Percentiles rank a stretch among this genome's conserved stretches.
phyloP scores from a whole-genome alignment of 352 stramenopile species.

The Phytopythium aichiense region DNA sequence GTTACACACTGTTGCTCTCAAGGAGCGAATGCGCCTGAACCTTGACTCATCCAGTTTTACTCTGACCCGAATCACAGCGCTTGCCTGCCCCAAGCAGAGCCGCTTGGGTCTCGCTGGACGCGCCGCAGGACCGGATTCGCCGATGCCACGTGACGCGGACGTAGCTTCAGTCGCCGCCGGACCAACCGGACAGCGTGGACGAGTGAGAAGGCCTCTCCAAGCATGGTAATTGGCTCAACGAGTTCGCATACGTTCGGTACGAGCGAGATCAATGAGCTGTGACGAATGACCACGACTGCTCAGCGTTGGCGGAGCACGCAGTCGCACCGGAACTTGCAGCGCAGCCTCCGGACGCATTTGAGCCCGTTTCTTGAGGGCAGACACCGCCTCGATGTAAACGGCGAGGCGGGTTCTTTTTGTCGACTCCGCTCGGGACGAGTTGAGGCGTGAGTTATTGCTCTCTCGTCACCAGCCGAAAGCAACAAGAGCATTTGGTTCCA shows the following conservation, averaged over 20 bases:
- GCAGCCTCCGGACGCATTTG: background rate
- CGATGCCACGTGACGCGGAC: background rate
- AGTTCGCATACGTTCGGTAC: background rate
- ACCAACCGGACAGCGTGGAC: background rate
- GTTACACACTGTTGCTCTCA: too few relatives aligned
- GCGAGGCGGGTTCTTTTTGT: background rate
- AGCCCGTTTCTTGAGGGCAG: background rate
- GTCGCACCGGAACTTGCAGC: background rate
- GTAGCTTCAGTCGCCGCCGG: background rate
- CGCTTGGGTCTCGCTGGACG: background rate
- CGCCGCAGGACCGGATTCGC: background rate
- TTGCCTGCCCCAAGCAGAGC: background rate
- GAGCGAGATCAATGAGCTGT: background rate
- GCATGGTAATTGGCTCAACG: background rate
- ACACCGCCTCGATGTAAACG: background rate
- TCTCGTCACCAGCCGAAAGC: too few relatives aligned
- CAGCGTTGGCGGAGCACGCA: background rate
- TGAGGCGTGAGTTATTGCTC: background rate
- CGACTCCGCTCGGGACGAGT: background rate
- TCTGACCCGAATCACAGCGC: background rate
- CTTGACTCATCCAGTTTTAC: background rate
- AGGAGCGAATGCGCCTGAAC: too few relatives aligned
- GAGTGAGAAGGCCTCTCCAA: background rate
- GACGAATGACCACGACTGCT: background rate
- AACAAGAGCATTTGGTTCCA: too few relatives aligned